These are phyloP conservation scores for Ramicandelaber brevisporus DNA, from an alignment of 192 early-diverging fungal genomes.

Conservation along the genomic window DNA sequence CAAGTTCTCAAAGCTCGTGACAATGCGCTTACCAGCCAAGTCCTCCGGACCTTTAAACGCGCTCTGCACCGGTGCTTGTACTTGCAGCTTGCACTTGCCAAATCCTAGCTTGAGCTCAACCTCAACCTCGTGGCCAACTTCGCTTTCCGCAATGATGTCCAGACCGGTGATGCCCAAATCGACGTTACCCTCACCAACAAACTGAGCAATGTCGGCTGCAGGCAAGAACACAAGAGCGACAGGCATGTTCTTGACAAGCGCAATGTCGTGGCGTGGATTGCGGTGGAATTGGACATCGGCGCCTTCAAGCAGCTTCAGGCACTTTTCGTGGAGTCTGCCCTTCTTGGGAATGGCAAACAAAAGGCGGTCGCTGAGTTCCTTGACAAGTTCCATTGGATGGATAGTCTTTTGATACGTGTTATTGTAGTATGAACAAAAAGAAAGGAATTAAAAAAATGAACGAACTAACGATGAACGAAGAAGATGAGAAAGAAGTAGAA, in stretches of 20 bases:
- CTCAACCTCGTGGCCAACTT: slow-evolving; percentile 34
- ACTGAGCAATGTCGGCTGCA: slow-evolving; percentile 88
- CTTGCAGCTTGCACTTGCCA: slow-evolving; percentile 75
- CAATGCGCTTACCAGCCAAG: slow-evolving; percentile 77
- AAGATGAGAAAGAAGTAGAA: too few species aligned
- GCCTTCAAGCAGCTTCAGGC: slow-evolving; percentile 49
- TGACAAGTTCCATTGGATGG: slow-evolving; percentile 25
- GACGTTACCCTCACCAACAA: slow-evolving; percentile 82
- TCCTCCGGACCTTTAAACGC: too few species aligned
- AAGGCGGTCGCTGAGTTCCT: slow-evolving; percentile 37
- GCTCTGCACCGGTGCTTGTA: slow-evolving; percentile 58
- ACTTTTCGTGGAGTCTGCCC: slow-evolving; percentile 83
- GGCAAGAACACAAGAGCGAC: slow-evolving; percentile 87
- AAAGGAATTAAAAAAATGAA: too few species aligned
- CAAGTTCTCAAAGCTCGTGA: slow-evolving; percentile 68
- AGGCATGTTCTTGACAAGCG: slow-evolving; percentile 76
- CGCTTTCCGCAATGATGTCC: slow-evolving; percentile 78
- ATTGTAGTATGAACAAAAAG: too few species aligned
- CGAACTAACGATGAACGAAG: too few species aligned
- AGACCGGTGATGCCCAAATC: slow-evolving; percentile 93
- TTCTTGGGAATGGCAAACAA: slow-evolving; percentile 97
- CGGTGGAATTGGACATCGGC: slow-evolving; percentile 93
- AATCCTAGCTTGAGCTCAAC: slow-evolving; percentile 62
- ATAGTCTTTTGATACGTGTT: too few species aligned
- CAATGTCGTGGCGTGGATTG: slow-evolving; percentile 90